Percentiles rank a stretch among this genome's conserved stretches.
These are phyloP conservation scores for Boletus coccyginus DNA, from an alignment of 768 basidiomycete species.

Conservation along the genomic window DNA sequence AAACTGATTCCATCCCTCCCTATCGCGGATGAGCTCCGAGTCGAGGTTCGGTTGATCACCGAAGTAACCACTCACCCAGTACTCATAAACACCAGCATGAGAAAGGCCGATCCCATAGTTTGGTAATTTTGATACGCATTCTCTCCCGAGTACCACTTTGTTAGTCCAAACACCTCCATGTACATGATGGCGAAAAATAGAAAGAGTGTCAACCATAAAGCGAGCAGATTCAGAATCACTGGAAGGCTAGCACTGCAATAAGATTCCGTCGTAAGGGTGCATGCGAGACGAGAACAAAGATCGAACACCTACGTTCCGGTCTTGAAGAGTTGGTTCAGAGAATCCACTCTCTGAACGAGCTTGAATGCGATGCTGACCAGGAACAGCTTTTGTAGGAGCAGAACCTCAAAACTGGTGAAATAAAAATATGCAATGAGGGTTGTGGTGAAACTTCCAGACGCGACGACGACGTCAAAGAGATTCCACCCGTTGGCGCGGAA, in stretches of 20 bases:
- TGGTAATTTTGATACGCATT: conserved; percentile 74
- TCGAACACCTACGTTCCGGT: conserved; percentile 74
- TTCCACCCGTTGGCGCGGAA: conserved; percentile 96
- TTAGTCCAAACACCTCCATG: conserved; percentile 88
- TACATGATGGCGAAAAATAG: conserved; percentile 87
- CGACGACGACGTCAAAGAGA: conserved; percentile 80
- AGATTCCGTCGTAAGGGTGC: not conserved
- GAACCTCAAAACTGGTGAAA: conserved; percentile 45
- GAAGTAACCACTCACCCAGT: conserved; percentile 63
- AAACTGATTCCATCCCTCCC: conserved; percentile 95
- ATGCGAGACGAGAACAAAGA: not conserved
- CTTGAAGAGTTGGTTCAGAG: conserved; percentile 94
- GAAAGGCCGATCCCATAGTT: conserved; percentile 70
- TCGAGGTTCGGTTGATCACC: not conserved
- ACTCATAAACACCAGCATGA: conserved; percentile 92
- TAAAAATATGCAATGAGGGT: conserved; percentile 68
- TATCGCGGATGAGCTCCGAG: conserved; percentile 32
- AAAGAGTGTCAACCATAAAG: conserved; percentile 88
- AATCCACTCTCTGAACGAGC: conserved; percentile 83
- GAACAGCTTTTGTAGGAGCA: conserved; percentile 86
- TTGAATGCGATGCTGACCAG: conserved; percentile 93
- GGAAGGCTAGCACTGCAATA: conserved; percentile 73
- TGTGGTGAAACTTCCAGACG: conserved; percentile 79
- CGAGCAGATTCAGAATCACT: conserved; percentile 78
- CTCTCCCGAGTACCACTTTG: conserved; percentile 77